Conservation (phyloP, 1,139 yeast genomes). For the Kodamaea fungicola region DNA sequence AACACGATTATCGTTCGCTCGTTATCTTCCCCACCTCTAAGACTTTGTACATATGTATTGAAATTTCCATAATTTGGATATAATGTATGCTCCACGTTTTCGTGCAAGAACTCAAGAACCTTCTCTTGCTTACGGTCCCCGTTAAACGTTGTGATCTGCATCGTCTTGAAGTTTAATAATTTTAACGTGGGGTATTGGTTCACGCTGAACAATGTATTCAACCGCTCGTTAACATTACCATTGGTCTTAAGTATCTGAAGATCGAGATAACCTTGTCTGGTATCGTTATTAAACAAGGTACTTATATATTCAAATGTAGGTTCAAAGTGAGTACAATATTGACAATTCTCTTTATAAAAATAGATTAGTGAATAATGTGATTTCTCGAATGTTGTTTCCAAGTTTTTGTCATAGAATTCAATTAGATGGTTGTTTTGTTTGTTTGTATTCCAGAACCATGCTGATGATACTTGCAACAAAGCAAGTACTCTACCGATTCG, state of each 20-base stretch:
- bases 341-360: slow-evolving; percentile 38
- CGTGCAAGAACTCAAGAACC: slow-evolving; percentile 22
- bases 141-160: slow-evolving; percentile 22
- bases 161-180: slow-evolving; percentile 26
- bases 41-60: slow-evolving; percentile 12
- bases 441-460: neutral
- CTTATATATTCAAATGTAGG: slow-evolving; percentile 36
- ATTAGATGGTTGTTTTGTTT: slow-evolving; percentile 8
- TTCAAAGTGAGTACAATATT: slow-evolving; percentile 32
- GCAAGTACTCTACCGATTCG: too few relatives aligned
- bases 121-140: slow-evolving; percentile 22
- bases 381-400: slow-evolving; percentile 15
- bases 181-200: slow-evolving; percentile 31
- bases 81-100: slow-evolving; percentile 9
- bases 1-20: slow-evolving; percentile 20
- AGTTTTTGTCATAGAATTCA: slow-evolving; percentile 18
- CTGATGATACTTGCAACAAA: too few relatives aligned
- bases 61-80: slow-evolving; percentile 20
- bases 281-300: slow-evolving; percentile 21
- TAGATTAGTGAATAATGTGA: slow-evolving; percentile 38
- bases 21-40: slow-evolving; percentile 6
- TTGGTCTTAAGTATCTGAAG: slow-evolving; percentile 34
- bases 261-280: slow-evolving; percentile 1
- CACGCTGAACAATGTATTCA: slow-evolving; percentile 25
- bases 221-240: slow-evolving; percentile 20